Evolutionary conservation across 164 flowering plant genomes (phyloP).

Genomic region (Magnolia changhungtana): DNA sequence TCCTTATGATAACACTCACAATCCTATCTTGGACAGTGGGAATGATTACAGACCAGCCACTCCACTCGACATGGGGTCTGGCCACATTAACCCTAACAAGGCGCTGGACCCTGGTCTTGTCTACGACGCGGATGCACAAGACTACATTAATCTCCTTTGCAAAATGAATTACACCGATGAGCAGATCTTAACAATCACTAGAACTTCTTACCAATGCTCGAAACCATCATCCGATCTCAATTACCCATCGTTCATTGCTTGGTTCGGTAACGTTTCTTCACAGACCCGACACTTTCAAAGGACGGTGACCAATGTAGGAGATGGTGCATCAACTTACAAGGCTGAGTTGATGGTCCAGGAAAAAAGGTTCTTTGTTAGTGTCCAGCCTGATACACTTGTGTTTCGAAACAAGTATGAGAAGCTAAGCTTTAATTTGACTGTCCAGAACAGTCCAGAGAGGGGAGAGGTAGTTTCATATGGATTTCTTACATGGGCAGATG

Average conservation of each 20-base stretch:
- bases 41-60: not conserved
- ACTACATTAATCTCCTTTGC: conserved; percentile 43
- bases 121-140: conserved; percentile 32
- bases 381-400: conserved; percentile 29
- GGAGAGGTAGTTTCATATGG: conserved; percentile 18
- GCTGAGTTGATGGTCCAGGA: conserved; percentile 23
- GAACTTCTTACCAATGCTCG: conserved; percentile 18
- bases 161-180: conserved; percentile 34
- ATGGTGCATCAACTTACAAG: conserved; percentile 31
- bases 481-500: conserved; percentile 41
- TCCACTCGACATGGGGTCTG: not conserved
- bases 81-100: not conserved
- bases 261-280: conserved; percentile 11
- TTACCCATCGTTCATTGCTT: conserved; percentile 51
- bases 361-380: conserved; percentile 20
- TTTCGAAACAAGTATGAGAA: conserved; percentile 37
- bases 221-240: conserved; percentile 41
- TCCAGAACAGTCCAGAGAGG: conserved; percentile 10
- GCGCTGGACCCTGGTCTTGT: conserved; percentile 42
- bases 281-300: conserved; percentile 24
- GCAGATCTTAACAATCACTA: conserved; percentile 38
- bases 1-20: conserved; percentile 20
- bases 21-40: conserved; percentile 22
- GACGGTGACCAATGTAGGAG: conserved; percentile 48
- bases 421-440: conserved; percentile 26